These are phyloP conservation scores for Rhodomyrtus psidioides DNA, from an alignment of 441 rosid genomes.

Conservation along the genomic window DNA sequence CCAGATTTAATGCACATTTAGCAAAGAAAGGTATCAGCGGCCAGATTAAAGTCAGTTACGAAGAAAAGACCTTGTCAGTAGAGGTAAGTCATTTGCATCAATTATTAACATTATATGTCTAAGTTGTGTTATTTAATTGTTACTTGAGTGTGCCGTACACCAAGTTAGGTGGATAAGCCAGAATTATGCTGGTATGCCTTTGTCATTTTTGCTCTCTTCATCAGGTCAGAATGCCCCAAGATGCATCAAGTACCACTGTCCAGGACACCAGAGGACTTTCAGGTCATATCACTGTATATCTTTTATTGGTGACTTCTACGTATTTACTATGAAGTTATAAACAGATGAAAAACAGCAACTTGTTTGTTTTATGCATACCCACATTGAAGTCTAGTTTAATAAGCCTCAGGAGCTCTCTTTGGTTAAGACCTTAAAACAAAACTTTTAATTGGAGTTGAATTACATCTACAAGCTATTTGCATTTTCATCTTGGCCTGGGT, in stretches of 20 bases:
- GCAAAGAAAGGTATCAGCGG: slow-evolving; percentile 94
- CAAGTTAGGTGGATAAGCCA: background rate
- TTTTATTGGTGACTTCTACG: background rate
- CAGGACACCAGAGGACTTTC: slow-evolving; percentile 96
- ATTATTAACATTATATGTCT: background rate
- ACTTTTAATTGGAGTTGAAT: background rate
- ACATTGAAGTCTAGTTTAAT: background rate
- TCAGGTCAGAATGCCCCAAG: slow-evolving; percentile 99
- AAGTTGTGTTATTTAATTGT: background rate
- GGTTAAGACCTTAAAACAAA: background rate
- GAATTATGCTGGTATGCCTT: background rate
- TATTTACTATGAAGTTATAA: too few species aligned
- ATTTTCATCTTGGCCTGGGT: background rate
- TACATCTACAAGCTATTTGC: background rate
- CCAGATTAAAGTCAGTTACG: slow-evolving; percentile 59
- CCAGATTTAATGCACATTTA: slow-evolving; percentile 77
- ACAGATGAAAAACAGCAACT: background rate
- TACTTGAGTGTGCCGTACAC: background rate
- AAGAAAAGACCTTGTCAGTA: slow-evolving; percentile 60
- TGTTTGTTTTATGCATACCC: background rate
- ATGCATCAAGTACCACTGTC: slow-evolving; percentile 64
- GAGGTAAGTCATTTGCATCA: slow-evolving; percentile 42
- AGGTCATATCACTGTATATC: slow-evolving; percentile 38
- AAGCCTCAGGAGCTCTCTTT: background rate
- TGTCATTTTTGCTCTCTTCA: background rate